Evolutionary conservation across 805 yeast genomes (phyloP), one percentile per base, ranked within the genome.

Genomic region (Ogataea methanolica): DNA sequence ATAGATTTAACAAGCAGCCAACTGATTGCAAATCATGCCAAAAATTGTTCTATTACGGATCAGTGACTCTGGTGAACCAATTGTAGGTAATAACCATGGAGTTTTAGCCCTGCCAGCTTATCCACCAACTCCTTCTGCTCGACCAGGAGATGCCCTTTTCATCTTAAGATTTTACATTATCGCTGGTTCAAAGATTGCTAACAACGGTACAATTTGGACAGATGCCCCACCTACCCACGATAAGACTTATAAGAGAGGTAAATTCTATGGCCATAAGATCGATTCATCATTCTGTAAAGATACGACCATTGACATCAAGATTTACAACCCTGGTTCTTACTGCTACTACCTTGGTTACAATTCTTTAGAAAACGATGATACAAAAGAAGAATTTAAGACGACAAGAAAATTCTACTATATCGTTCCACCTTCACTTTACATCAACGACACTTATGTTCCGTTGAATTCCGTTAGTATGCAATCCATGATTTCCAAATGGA

Each of bases 401-500:
- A 82, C 96, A 0, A 69, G 82, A 33, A 74, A 77, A 55, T 83
- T 73, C 66, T 82, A 83, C 64, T 88, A 92, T 65, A 83, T 81
- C 31, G 96, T 85, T 12, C 89, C 91, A 1, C 95, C 97, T 3
- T 79, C 82, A 14, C 73, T 92, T 48, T 69, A 71, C 39, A 70
- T 88, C 47, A 73, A 76, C 41, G 80, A 70, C 39, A 62, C 72
- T 16, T 80, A 74, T 54, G 57, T 91, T 31, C 84, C 92, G 1
- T 75, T 91, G 60, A 88, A 91, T 60, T 76, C 91, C 8, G 76
- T 92, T 51, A 84, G 88, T 42, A 71, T 92, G 61, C 94, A 91
- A 65, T 80, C 96, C 1, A 82, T 94, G 37, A 79, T 92, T 4
- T 88, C 97, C 36, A 92, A 92, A 69, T 89, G 97, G 92, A 79